Evolutionary conservation across 108 stramenopile species (phyloP).

Genomic region (Cyclotella cryptica): DNA sequence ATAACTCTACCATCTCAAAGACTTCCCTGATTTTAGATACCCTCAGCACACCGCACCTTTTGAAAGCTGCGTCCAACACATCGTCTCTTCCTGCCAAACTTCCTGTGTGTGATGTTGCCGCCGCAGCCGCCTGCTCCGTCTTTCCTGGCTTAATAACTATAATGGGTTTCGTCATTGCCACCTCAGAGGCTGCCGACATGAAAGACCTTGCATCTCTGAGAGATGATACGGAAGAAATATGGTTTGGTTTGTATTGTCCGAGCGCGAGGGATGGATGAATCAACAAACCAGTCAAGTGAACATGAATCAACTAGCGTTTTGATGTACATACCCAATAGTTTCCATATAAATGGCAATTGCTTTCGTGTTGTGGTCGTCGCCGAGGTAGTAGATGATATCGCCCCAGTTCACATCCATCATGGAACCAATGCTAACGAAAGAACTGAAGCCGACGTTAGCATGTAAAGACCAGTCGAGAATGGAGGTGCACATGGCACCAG

Average conservation of each 20-base stretch:
- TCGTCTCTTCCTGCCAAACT: constrained; percentile 44
- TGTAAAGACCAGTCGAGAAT: constrained; percentile 45
- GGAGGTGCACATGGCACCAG: constrained; percentile 47
- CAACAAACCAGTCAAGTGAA: no score
- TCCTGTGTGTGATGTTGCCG: constrained; percentile 45
- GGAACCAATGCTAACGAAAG: constrained; percentile 38
- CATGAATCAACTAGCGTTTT: no score
- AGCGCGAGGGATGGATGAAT: no score
- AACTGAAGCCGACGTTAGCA: constrained; percentile 46
- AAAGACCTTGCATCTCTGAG: constrained; percentile 42
- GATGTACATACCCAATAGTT: constrained; percentile 10
- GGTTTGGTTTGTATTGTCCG: no score
- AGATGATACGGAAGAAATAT: no score
- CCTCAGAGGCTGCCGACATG: constrained; percentile 49
- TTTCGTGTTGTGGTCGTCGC: constrained; percentile 49
- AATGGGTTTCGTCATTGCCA: constrained; percentile 51
- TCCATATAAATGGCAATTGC: constrained; percentile 55
- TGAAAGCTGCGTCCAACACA: constrained; percentile 51
- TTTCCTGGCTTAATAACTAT: constrained; percentile 50
- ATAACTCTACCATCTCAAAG: constrained; percentile 48
- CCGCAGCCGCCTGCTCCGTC: constrained; percentile 36
- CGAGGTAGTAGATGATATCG: constrained; percentile 46
- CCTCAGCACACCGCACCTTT: constrained; percentile 42
- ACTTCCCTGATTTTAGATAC: constrained; percentile 51
- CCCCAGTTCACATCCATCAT: constrained; percentile 50